A percentile compares a stretch with the other conserved stretches of the same genome.
These are phyloP conservation scores for Cutaneotrichosporon spelunceum DNA, from an alignment of 1,284 basidiomycete genomes.

Conservation along the genomic window DNA sequence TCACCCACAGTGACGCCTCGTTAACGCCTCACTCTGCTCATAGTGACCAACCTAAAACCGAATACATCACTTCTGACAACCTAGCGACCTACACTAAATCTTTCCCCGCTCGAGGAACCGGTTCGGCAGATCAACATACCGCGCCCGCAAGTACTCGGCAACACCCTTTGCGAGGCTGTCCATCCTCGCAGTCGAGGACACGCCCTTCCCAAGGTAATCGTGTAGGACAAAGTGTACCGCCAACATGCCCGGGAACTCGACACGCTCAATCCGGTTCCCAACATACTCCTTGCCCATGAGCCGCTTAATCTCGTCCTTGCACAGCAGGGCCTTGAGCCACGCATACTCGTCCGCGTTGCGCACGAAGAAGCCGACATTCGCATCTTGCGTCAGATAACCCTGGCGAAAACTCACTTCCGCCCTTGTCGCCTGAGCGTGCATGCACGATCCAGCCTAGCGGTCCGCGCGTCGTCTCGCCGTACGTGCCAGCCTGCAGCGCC, in stretches of 20 bases:
- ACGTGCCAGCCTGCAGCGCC: constrained; percentile 1
- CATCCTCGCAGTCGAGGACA: constrained; percentile 14
- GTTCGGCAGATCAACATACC: constrained; percentile 19
- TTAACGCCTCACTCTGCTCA: no score
- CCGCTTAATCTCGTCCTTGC: constrained; percentile 17
- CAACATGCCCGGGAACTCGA: constrained; percentile 30
- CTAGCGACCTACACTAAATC: constrained; percentile 9
- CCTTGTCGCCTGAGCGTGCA: constrained; percentile 36
- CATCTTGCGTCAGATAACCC: constrained; percentile 13
- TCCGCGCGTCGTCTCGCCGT: constrained; percentile 23
- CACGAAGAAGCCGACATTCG: constrained; percentile 34
- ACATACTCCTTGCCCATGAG: constrained; percentile 29
- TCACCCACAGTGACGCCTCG: no score
- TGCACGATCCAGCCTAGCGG: constrained; percentile 33
- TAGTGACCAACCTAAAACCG: neutral
- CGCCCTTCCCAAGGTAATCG: constrained; percentile 40
- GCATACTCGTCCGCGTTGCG: constrained; percentile 29
- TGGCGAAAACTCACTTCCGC: constrained; percentile 11
- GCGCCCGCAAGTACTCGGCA: constrained; percentile 20
- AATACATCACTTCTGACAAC: neutral
- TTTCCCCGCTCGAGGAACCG: constrained; percentile 20
- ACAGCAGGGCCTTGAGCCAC: constrained; percentile 29
- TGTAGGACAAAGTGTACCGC: constrained; percentile 42
- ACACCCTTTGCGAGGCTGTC: constrained; percentile 23
- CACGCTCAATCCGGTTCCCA: constrained; percentile 28